Evolutionary conservation across 331 rosid species (phyloP), one percentile per base, ranked within the genome.

Genomic region (Acacia pycnantha): DNA sequence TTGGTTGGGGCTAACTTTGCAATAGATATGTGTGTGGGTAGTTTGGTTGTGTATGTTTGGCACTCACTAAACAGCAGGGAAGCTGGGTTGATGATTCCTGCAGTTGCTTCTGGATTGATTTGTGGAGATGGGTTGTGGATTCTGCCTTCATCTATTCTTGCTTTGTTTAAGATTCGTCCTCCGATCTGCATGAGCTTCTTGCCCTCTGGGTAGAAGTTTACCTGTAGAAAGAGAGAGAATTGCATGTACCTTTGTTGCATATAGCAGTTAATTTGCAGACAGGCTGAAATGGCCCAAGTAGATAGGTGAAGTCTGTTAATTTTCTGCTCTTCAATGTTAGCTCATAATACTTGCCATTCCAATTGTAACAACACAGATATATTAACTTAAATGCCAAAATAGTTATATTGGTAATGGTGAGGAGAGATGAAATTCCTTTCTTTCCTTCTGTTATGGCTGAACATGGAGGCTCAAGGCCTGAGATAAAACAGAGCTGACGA

Each of bases 61-160:
- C 95, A 96, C 86, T 79, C 27, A 53, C 64, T 96, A 4, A 87
- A 91, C 68, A 76, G 59, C 16, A 86, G 46, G 2, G 86, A 83
- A 67, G 99, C 99, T 0, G 77, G 87, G 41, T 81, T 91, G 83
- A 90, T 96, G 99, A 75, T 91, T 86, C 99, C 99, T 3, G 97
- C 97, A 21, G 95, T 92, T 78, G 99, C 99, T 79, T 96, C 99
- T 65, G 99, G 98, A 84, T 91, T 96, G 88, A 96, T 96, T 22
- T 94, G 99, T 83, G 99, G 99, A 68, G 99, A 96, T 73, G 99
- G 99, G 18, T 73, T 96, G 22, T 96, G 99, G 99, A 91, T 96
- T 87, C 97, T 96, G 12, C 98, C 97, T 29, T 89, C 94, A 15
- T 96, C 99, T 24, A 74, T 96, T 84, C 98, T 96, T 31, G 98